Conservation (phyloP, 768 basidiomycete species). For the Suillus alpinus region DNA sequence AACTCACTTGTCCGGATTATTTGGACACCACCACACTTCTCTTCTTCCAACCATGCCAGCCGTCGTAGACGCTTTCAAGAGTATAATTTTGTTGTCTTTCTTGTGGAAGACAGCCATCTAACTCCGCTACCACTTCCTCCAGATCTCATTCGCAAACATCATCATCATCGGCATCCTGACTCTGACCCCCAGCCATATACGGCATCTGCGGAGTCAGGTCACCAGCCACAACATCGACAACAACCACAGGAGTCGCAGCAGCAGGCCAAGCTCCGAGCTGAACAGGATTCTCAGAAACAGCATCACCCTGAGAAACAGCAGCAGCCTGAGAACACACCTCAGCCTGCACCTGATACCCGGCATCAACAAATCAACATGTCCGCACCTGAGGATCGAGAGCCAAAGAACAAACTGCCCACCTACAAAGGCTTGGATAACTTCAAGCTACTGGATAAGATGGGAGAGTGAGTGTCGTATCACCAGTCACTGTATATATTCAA, state of each 20-base stretch:
- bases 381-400: constrained; percentile 71
- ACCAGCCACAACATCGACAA: constrained; percentile 31
- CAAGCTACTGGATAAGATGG: constrained; percentile 81
- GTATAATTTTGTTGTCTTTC: constrained; percentile 37
- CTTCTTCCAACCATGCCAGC: constrained; percentile 51
- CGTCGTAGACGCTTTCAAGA: constrained; percentile 88
- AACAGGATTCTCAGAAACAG: constrained; percentile 22
- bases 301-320: constrained; percentile 16
- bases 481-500: constrained; percentile 5
- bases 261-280: constrained; percentile 29
- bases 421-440: constrained; percentile 85
- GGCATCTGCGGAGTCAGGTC: constrained; percentile 17
- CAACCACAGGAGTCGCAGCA: constrained; percentile 33
- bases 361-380: constrained; percentile 54
- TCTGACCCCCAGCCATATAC: constrained; percentile 26
- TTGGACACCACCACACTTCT: neutral
- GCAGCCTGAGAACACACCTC: constrained; percentile 9
- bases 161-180: constrained; percentile 51
- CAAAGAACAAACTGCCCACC: constrained; percentile 74
- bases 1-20: neutral
- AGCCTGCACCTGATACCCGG: constrained; percentile 24
- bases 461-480: constrained; percentile 64
- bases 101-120: constrained; percentile 10
- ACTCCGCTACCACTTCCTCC: constrained; percentile 21
- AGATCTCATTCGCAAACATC: constrained; percentile 80